Percentiles rank a stretch among this genome's conserved stretches.
These are phyloP conservation scores for Trametes sanguinea DNA, from an alignment of 768 basidiomycete species.

Conservation along the genomic window DNA sequence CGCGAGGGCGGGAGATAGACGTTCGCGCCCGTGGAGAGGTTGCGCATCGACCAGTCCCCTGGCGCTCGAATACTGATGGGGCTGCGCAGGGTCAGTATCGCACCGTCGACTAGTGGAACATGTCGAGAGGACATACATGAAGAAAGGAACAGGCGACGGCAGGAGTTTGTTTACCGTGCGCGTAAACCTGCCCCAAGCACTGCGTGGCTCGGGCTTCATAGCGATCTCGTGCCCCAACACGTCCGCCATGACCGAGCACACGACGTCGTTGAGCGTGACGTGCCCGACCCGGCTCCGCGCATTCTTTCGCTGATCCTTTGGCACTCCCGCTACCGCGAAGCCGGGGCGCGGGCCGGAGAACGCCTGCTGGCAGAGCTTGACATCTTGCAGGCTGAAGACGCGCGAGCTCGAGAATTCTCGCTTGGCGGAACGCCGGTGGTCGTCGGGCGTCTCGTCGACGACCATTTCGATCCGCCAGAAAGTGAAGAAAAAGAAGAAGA, in stretches of 20 bases:
- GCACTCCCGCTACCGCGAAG: slow-evolving; percentile 20
- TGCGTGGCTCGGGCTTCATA: slow-evolving; percentile 10
- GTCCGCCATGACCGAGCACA: slow-evolving; percentile 29
- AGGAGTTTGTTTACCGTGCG: slow-evolving; percentile 13
- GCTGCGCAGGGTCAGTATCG: not conserved
- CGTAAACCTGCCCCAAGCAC: slow-evolving; percentile 7
- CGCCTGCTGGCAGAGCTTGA: slow-evolving; percentile 28
- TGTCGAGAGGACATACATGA: slow-evolving; percentile 20
- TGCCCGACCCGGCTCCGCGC: slow-evolving; percentile 18
- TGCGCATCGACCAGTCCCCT: slow-evolving; percentile 32
- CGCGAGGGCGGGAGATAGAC: slow-evolving; percentile 26
- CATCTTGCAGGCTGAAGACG: slow-evolving; percentile 25
- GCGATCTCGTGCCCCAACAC: slow-evolving; percentile 22
- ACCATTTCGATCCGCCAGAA: slow-evolving; percentile 31
- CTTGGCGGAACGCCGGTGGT: not conserved
- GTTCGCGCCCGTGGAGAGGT: slow-evolving; percentile 26
- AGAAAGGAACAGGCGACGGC: slow-evolving; percentile 26
- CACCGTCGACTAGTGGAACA: not conserved
- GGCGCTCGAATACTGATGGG: slow-evolving; percentile 28
- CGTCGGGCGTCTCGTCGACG: slow-evolving; percentile 17
- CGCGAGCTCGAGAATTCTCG: slow-evolving; percentile 27
- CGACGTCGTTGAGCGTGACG: slow-evolving; percentile 30
- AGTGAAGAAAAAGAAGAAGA: slow-evolving; percentile 21
- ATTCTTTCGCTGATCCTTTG: slow-evolving; percentile 20
- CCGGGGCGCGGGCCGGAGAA: slow-evolving; percentile 27